Conservation (phyloP, 2,329 filamentous ascomycete species). For the Venturiaceae sp. region DNA sequence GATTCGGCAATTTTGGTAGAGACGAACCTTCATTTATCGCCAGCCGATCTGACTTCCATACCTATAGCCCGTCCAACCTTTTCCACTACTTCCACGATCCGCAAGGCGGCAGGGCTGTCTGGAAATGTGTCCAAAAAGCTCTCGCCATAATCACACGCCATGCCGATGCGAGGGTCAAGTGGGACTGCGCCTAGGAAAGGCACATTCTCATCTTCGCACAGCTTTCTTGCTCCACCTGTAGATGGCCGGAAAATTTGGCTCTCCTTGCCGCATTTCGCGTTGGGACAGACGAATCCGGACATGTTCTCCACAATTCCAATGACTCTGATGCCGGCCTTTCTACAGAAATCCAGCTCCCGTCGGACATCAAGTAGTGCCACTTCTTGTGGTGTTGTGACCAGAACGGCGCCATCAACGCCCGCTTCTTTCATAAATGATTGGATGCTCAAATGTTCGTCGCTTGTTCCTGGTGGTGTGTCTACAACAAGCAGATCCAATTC, state of each 20-base stretch:
- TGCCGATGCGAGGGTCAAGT: constrained; percentile 84
- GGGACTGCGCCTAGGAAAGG: constrained; percentile 86
- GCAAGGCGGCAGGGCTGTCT: constrained; percentile 80
- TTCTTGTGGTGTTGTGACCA: constrained; percentile 93
- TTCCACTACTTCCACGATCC: constrained; percentile 71
- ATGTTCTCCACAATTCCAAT: constrained; percentile 95
- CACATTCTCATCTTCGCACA: constrained; percentile 80
- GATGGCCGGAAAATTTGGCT: constrained; percentile 82
- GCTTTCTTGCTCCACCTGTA: constrained; percentile 71
- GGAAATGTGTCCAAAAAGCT: constrained; percentile 93
- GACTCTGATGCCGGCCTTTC: constrained; percentile 82
- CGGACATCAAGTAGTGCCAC: constrained; percentile 84
- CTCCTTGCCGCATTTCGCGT: constrained; percentile 61
- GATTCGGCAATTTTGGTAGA: no score
- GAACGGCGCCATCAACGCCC: constrained; percentile 84
- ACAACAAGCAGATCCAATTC: constrained; percentile 88
- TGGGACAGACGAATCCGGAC: constrained; percentile 88
- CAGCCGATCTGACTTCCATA: constrained; percentile 1
- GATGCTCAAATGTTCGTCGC: constrained; percentile 89
- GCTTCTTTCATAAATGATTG: constrained; percentile 86
- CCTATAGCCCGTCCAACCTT: constrained; percentile 47
- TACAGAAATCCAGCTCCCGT: constrained; percentile 96
- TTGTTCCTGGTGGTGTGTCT: constrained; percentile 91
- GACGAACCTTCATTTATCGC: no score
- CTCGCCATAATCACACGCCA: constrained; percentile 95